Evolutionary conservation across 306 rosid species (phyloP).

Genomic region (Citrullus mucosospermus): DNA sequence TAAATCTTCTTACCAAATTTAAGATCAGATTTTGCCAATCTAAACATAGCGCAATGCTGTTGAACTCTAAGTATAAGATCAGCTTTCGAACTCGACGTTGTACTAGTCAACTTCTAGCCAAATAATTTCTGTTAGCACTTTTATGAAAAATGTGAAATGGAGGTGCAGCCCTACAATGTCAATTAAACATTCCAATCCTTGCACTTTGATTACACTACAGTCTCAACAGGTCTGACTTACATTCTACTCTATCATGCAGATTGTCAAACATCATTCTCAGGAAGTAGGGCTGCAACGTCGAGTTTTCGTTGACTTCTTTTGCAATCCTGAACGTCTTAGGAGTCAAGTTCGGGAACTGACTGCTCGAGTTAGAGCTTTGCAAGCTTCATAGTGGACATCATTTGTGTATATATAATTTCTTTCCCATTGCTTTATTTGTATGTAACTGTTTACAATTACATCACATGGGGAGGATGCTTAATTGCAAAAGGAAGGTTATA

Average conservation of each 20-base stretch:
- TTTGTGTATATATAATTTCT: not conserved
- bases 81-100: not conserved
- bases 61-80: not conserved
- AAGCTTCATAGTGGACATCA: slow-evolving; percentile 34
- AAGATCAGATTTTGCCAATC: not conserved
- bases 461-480: not conserved
- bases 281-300: slow-evolving; percentile 82
- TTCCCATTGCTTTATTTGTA: not conserved
- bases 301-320: slow-evolving; percentile 85
- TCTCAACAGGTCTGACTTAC: not conserved
- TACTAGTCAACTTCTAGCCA: not conserved
- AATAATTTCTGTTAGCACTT: not conserved
- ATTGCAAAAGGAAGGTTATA: not conserved
- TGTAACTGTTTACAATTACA: not conserved
- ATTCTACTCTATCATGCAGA: slow-evolving; percentile 30
- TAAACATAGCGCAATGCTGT: not conserved
- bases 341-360: slow-evolving; percentile 77
- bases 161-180: not conserved
- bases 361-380: slow-evolving; percentile 74
- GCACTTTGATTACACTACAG: not conserved
- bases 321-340: slow-evolving; percentile 84
- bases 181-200: not conserved
- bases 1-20: not conserved
- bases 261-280: slow-evolving; percentile 82
- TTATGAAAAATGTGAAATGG: not conserved